phyloP scores from a whole-genome alignment of 768 basidiomycete species.

The Podaxis mareebaensis region DNA sequence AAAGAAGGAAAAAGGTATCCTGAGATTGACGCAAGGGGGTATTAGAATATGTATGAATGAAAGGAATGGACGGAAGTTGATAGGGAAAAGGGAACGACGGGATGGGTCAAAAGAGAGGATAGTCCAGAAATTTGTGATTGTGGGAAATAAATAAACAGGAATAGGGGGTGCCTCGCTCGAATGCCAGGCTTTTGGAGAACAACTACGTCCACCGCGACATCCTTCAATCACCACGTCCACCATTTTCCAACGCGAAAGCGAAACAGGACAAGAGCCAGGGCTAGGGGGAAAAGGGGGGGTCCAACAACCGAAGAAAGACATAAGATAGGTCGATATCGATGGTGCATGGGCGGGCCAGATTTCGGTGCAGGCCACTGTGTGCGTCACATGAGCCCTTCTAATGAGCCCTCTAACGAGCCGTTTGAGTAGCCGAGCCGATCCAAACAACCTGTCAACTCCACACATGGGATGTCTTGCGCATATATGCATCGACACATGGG shows the following conservation, averaged over 20 bases:
- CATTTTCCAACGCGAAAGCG: not conserved
- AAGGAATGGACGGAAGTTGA: not conserved
- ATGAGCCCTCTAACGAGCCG: no score
- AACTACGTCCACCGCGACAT: not conserved
- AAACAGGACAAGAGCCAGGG: not conserved
- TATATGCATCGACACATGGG: not conserved
- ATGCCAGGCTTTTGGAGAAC: constrained; percentile 1
- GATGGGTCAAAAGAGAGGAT: not conserved
- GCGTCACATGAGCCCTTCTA: no score
- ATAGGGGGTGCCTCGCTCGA: not conserved
- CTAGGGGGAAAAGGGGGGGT: no score
- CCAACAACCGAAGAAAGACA: not conserved
- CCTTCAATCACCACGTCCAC: not conserved
- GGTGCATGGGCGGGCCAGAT: not conserved
- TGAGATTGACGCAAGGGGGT: constrained; percentile 8
- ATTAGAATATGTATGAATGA: not conserved
- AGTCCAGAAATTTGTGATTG: constrained; percentile 5
- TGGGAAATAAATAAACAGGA: not conserved
- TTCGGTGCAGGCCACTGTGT: no score
- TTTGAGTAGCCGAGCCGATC: not conserved
- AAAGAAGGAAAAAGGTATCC: constrained; percentile 5
- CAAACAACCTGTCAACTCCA: not conserved
- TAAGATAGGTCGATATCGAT: not conserved
- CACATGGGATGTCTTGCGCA: not conserved
- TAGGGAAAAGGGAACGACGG: not conserved